A percentile compares a stretch with the other conserved stretches of the same genome.
phyloP scores from a whole-genome alignment of 305 asterid species.

The Lippia alba region DNA sequence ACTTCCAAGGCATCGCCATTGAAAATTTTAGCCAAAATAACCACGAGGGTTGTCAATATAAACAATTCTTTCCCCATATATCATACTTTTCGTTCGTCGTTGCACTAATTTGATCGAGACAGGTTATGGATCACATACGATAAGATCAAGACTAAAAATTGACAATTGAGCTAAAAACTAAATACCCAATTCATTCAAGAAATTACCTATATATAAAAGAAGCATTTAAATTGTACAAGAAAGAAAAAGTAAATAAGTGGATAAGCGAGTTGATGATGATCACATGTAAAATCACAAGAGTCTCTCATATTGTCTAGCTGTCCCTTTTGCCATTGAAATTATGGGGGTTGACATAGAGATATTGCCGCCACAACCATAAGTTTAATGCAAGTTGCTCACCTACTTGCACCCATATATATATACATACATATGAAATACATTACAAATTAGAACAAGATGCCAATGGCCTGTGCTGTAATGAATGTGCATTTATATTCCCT shows the following conservation, averaged over 20 bases:
- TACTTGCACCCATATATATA: constrained; percentile 24
- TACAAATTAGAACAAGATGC: background rate
- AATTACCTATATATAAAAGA: background rate
- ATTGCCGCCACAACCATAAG: constrained; percentile 33
- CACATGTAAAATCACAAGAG: constrained; percentile 44
- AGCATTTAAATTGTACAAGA: background rate
- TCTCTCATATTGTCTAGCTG: constrained; percentile 24
- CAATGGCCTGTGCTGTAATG: background rate
- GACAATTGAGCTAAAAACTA: no score
- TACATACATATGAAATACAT: background rate
- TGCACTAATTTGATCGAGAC: no score
- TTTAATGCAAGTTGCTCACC: constrained; percentile 41
- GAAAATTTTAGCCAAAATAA: no score
- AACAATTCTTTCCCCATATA: no score
- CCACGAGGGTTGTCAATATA: no score
- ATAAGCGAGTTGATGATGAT: constrained; percentile 17
- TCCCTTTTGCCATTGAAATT: constrained; percentile 30
- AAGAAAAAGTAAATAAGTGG: constrained; percentile 10
- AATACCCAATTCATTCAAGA: no score
- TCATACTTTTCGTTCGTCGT: no score
- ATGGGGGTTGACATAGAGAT: constrained; percentile 46
- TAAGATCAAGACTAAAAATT: no score
- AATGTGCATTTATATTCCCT: background rate
- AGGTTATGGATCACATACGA: no score
- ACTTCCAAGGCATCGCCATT: no score